Base-by-base conservation (phyloP, 352 stramenopile species). In the Phytophthora colocasiae region DNA sequence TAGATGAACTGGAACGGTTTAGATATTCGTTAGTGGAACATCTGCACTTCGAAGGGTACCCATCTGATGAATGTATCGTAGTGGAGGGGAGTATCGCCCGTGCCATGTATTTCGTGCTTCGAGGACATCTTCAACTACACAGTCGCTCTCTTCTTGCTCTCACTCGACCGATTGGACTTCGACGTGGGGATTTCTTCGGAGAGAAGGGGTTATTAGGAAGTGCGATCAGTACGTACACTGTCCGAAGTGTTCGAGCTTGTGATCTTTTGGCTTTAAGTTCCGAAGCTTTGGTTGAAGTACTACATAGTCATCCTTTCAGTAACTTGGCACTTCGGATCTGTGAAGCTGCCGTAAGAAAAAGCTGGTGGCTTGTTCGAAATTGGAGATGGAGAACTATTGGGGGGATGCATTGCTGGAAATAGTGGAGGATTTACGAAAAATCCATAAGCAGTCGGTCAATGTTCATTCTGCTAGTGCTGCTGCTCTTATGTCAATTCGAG, bases 91-190 rank as follows among this genome's bases (percentile, higher is more conserved):
- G 68, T 19, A 87, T 91, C 53, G 51, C 73, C 6, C 77, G 74
- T 32, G 71, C 78, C 14, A 88, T 90, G 80, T 91, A 89, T 57
- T 91, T 91, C 58, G 84, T 92, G 34, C 53, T 93, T 10, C 77
- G 79, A 5, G 84, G 84, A 0, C 48, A 85, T 12, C 63, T 93
- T 3, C 73, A 78, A 6, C 58, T 77, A 6, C 62, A 83, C 27
- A 69, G 72, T 32, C 51, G 68, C 7, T 64, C 71, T 3, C 31
- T 80, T 15, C 17, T 62, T 4, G 46, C 63, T 4, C 63, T 80
- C 3, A 57, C 51, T 3, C 59, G 46, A 27, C 72, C 68, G 4
- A 58, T 75, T 12, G 57, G 47, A 4, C 58, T 78, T 10, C 66
- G 63, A 7, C 65, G 69, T 6, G 82, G 82, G 0, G 77, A 85